Conservation (phyloP, 352 stramenopile species). For the Globisporangium paddicum region DNA sequence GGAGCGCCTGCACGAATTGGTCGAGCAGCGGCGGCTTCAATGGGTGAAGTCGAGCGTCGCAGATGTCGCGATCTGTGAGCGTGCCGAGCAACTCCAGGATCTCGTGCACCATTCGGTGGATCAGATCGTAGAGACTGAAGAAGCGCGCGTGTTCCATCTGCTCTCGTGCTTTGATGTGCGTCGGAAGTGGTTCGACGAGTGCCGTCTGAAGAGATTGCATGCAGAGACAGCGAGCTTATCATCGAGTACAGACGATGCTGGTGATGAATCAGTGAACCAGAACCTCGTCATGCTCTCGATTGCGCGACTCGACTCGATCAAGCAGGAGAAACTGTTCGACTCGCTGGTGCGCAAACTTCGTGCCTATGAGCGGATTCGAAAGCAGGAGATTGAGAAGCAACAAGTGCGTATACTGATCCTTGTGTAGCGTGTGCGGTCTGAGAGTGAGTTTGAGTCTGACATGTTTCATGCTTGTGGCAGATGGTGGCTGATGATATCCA, state of each 20-base stretch:
- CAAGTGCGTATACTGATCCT: conserved; percentile 10
- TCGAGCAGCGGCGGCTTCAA: conserved; percentile 10
- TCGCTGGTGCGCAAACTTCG: conserved; percentile 17
- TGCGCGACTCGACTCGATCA: conserved; percentile 33
- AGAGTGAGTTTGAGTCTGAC: too few relatives aligned
- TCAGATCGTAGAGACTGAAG: conserved; percentile 18
- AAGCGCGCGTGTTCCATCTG: conserved; percentile 21
- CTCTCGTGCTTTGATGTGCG: conserved; percentile 21
- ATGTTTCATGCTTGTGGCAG: not conserved
- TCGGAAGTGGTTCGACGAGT: conserved; percentile 19
- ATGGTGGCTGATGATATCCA: conserved; percentile 1
- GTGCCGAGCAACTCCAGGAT: conserved; percentile 17
- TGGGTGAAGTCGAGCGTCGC: conserved; percentile 27
- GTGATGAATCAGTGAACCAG: conserved; percentile 19
- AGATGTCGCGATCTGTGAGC: conserved; percentile 21
- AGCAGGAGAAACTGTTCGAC: conserved; percentile 27
- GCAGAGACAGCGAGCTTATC: not conserved
- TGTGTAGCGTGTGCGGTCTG: too few relatives aligned
- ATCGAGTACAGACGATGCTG: not conserved
- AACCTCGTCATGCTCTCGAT: conserved; percentile 31
- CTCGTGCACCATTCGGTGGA: conserved; percentile 21
- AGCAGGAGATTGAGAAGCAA: conserved; percentile 26
- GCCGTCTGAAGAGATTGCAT: conserved; percentile 2
- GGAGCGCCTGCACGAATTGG: conserved; percentile 1
- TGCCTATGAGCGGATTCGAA: conserved; percentile 22